Evolutionary conservation across 371 early-diverging fungal species (phyloP), one percentile per base, ranked within the genome.

Genomic region (Fennellomyces sp.): DNA sequence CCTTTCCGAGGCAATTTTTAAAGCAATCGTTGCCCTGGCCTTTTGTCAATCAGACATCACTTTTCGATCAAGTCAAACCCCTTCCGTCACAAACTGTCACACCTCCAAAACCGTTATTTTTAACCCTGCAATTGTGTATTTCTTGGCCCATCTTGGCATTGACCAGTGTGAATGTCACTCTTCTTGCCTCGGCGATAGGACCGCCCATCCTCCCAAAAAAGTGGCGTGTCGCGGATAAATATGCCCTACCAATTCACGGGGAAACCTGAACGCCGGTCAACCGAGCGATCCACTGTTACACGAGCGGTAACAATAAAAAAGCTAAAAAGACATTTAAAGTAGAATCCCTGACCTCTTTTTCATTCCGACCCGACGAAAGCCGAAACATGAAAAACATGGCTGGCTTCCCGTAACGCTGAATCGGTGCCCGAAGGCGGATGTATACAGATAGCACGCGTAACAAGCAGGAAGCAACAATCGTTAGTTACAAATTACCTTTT

Each of bases 181-280:
- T n/a, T n/a, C n/a, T n/a, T n/a, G 21, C 45, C n/a, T 45, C 23
- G 19, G 5, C 21, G 7, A 5, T 23, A 10, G 3, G 21, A 23
- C 23, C 5, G 5, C 41, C 6, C 41, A 41, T 6, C 19, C 15
- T 6, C 12, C n/a, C 10, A 45, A 45, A 45, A 45, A 45, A 21
- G 45, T 45, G 45, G 45, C 45, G 45, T 45, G 45, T 45, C 39
- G 35, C 36, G 52, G 31, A 52, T 52, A 52, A 35, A 52, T 5
- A 52, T 17, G 8, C 19, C n/a, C 12, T 45, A 12, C n/a, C 11
- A 15, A 5, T 23, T 45, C 21, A 45, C 45, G 45, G 45, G 21
- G 45, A 45, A 45, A 45, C 45, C 45, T 45, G 45, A 21, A 23
- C 21, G 21, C 45, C 45, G 45, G 45, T 11, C 1, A n/a, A 5